Evolutionary conservation across 805 yeast genomes (phyloP), one percentile per base, ranked within the genome.

Genomic region (Saccharomyces mikatae): DNA sequence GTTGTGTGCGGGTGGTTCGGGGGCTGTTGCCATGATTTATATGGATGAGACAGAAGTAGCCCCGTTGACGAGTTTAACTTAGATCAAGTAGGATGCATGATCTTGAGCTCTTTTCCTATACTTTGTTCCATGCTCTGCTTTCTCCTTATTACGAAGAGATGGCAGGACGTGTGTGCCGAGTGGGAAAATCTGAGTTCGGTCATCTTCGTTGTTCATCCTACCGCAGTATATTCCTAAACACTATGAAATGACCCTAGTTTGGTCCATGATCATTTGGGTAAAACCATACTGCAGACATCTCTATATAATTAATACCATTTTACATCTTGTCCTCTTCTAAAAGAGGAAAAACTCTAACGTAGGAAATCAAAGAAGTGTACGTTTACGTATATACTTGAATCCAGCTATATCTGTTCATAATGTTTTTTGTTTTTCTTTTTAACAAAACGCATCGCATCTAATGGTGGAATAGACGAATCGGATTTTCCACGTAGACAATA

Each of bases 141-240:
- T 36, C 28, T 41, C 68, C 69, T 64, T 68, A 65, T 65, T 59
- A 55, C 51, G 51, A 61, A 51, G 50, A 65, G 69, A 71, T 49
- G 48, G 13, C 48, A 41, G 56, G 32, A n/a, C 9, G 29, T 9
- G 31, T 13, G 31, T 21, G 48, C 30, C 13, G 52, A 41, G 58
- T 49, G 59, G 71, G 75, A 36, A 36, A 36, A 36, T 36, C 79
- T 67, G 81, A 83, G 88, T 83, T 84, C 87, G 86, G 76, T 78
- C 69, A 63, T 67, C 68, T 63, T 86, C 75, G 74, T 68, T 69
- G 72, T 75, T 31, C 80, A 74, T 72, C 72, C 72, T 80, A 84
- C 75, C 77, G 96, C 97, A 82, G 92, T 96, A 92, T 92, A 92
- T 92, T 92, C 98, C 98, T 92, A 87, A 80, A 89, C 97, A 83